Evolutionary conservation across 179 eudicot species (phyloP).

Genomic region (Beta lomatogona): DNA sequence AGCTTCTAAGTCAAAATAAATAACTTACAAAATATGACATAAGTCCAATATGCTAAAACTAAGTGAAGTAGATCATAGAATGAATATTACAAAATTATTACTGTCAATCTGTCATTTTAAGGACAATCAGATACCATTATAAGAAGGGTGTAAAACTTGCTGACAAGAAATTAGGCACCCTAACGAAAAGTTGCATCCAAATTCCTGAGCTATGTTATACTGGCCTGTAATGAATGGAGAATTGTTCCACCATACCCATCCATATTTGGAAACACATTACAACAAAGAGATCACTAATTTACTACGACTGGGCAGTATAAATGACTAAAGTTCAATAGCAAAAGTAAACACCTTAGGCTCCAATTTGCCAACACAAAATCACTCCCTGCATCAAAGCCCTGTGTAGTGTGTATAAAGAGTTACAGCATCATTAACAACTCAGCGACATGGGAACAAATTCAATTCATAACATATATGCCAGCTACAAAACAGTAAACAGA

Average conservation of each 20-base stretch:
- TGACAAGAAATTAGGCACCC: neutral
- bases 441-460: too few species aligned
- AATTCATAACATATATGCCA: neutral
- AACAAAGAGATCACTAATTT: neutral
- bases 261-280: neutral
- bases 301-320: neutral
- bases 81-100: neutral
- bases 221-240: neutral
- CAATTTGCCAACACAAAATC: conserved; percentile 62
- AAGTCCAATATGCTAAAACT: neutral
- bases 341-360: conserved; percentile 61
- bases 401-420: conserved; percentile 44
- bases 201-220: neutral
- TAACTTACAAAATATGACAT: neutral
- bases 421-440: conserved; percentile 7
- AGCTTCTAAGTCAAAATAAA: neutral
- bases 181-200: neutral
- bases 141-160: neutral
- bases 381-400: conserved; percentile 47
- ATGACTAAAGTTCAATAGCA: conserved; percentile 1
- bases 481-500: neutral
- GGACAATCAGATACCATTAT: neutral
- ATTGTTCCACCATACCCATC: neutral
- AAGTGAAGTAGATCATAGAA: neutral
- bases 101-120: neutral